phyloP scores from a whole-genome alignment of 768 basidiomycete species.

The Grammothele lineata region DNA sequence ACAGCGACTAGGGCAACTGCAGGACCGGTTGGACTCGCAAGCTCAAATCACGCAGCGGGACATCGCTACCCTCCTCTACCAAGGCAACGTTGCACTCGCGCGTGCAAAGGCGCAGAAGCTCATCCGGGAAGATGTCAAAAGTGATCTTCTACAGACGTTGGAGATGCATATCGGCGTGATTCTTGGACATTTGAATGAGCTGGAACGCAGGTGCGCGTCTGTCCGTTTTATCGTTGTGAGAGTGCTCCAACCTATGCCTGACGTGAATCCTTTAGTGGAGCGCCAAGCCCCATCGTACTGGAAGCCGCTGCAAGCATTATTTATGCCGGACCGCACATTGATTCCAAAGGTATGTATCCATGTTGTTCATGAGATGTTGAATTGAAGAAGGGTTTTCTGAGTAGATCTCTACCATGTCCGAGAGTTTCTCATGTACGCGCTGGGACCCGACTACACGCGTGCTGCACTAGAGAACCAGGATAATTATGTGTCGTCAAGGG shows the following conservation, averaged over 20 bases:
- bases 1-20: conserved; percentile 64
- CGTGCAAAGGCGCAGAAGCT: conserved; percentile 70
- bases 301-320: conserved; percentile 72
- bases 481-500: conserved; percentile 50
- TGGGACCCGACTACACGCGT: conserved; percentile 55
- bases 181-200: conserved; percentile 52
- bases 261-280: conserved; percentile 26
- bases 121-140: conserved; percentile 56
- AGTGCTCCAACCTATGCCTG: not conserved
- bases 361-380: no score
- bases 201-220: conserved; percentile 44
- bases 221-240: not conserved
- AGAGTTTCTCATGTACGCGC: conserved; percentile 48
- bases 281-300: conserved; percentile 48
- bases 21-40: conserved; percentile 65
- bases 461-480: conserved; percentile 49
- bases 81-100: conserved; percentile 58
- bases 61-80: conserved; percentile 61
- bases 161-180: conserved; percentile 66
- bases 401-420: conserved; percentile 59
- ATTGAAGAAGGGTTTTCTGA: no score
- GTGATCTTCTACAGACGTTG: conserved; percentile 59
- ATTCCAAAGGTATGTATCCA: conserved; percentile 55
- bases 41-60: conserved; percentile 59
- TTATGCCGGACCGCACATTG: conserved; percentile 50